Evolutionary conservation across 345 rosid species (phyloP).

Genomic region (Eucalyptus erythrocorys): DNA sequence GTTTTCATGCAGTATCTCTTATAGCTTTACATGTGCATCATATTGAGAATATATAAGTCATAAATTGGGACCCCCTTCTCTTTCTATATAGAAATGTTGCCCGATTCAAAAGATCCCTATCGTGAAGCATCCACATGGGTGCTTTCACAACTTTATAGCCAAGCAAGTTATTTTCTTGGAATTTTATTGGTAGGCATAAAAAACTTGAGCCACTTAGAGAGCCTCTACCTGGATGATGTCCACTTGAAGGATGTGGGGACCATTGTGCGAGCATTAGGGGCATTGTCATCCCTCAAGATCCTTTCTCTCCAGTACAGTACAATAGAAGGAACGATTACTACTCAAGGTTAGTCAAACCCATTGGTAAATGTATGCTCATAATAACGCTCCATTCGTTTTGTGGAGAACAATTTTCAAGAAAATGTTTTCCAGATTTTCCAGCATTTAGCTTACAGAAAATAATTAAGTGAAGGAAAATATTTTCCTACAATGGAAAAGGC

Average conservation of each 20-base stretch:
- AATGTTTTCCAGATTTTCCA: too few relatives aligned
- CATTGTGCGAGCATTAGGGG: too few relatives aligned
- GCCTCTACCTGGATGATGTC: rapidly evolving
- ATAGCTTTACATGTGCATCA: not conserved
- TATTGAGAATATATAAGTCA: too few relatives aligned
- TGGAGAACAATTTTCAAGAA: too few relatives aligned
- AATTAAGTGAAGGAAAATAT: too few relatives aligned
- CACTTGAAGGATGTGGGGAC: not conserved
- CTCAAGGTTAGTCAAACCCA: too few relatives aligned
- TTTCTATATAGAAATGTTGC: not conserved
- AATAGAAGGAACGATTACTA: too few relatives aligned
- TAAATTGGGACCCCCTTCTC: not conserved
- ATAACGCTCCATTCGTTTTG: rapidly evolving
- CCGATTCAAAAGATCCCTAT: not conserved
- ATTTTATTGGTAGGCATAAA: not conserved
- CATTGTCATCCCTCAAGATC: too few relatives aligned
- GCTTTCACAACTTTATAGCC: not conserved
- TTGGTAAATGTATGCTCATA: too few relatives aligned
- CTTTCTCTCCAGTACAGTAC: rapidly evolving
- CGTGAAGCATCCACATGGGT: rapidly evolving
- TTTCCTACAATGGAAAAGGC: too few relatives aligned
- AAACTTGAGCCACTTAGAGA: not conserved
- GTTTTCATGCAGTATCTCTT: too few relatives aligned
- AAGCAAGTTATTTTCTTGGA: not conserved
- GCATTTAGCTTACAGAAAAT: too few relatives aligned